A percentile compares a stretch with the other conserved stretches of the same genome.
Evolutionary conservation across 768 basidiomycete genomes (phyloP).

Genomic region (Amanita polypyramis): DNA sequence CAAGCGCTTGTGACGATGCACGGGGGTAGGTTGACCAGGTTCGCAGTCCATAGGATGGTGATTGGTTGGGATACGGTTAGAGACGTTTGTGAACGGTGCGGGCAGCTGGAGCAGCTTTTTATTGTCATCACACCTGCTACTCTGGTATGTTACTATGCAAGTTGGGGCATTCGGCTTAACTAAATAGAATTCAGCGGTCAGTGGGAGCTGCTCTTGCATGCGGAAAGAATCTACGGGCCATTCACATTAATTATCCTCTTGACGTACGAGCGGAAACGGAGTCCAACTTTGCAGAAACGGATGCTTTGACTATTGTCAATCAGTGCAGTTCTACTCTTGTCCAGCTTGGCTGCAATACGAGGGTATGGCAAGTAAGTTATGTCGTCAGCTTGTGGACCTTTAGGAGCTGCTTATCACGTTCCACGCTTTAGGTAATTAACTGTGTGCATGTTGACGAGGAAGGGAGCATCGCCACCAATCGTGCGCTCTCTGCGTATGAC

Average conservation of each 20-base stretch:
- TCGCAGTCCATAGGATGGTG: slow-evolving; percentile 57
- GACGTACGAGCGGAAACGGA: slow-evolving; percentile 17
- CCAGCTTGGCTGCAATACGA: slow-evolving; percentile 59
- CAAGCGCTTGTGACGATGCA: slow-evolving; percentile 37
- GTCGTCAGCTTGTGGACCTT: background rate
- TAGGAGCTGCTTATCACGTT: background rate
- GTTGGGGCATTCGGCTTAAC: background rate
- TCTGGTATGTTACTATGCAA: slow-evolving; percentile 27
- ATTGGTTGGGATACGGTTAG: slow-evolving; percentile 39
- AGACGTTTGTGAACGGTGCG: slow-evolving; percentile 45
- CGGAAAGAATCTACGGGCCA: slow-evolving; percentile 36
- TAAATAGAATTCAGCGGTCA: slow-evolving; percentile 20
- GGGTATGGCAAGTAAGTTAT: slow-evolving; percentile 55
- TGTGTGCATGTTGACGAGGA: slow-evolving; percentile 23
- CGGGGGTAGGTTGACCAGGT: slow-evolving; percentile 35
- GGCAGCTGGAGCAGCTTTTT: slow-evolving; percentile 51
- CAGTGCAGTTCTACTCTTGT: slow-evolving; percentile 40
- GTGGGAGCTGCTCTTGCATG: slow-evolving; percentile 31
- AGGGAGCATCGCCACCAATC: slow-evolving; percentile 26
- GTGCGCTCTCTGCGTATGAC: slow-evolving; percentile 42
- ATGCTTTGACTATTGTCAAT: slow-evolving; percentile 34
- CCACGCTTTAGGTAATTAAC: slow-evolving; percentile 33
- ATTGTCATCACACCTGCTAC: slow-evolving; percentile 38
- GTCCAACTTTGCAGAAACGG: slow-evolving; percentile 21
- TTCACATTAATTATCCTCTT: slow-evolving; percentile 51